A percentile compares a stretch with the other conserved stretches of the same genome.
Evolutionary conservation across 2,329 filamentous ascomycete species (phyloP).

Genomic region (Talaromyces albobiverticillius): DNA sequence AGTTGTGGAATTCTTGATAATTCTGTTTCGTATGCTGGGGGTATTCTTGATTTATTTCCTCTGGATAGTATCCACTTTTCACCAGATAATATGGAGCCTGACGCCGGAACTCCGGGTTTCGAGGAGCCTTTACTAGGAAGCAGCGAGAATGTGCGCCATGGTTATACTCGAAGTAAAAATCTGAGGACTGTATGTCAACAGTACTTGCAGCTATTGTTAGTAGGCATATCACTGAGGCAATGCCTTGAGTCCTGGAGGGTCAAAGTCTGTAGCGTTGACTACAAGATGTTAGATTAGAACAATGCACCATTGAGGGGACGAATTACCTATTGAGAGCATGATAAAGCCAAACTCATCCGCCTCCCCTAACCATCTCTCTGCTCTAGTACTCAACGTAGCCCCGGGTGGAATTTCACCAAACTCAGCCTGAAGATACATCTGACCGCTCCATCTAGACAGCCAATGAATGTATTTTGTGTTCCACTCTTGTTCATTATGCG

Average conservation of each 20-base stretch:
- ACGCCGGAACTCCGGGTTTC: too few species aligned
- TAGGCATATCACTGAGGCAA: neutral
- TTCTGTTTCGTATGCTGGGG: too few species aligned
- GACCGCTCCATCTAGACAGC: neutral
- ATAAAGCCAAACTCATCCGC: conserved; percentile 42
- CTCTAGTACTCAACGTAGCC: conserved; percentile 27
- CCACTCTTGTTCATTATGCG: conserved; percentile 32
- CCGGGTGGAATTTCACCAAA: conserved; percentile 21
- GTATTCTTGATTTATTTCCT: too few species aligned
- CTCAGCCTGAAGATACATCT: conserved; percentile 1
- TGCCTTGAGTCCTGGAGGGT: neutral
- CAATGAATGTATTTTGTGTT: conserved; percentile 21
- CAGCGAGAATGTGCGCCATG: too few species aligned
- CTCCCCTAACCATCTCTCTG: conserved; percentile 43
- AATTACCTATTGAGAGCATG: conserved; percentile 36
- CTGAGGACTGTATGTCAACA: too few species aligned
- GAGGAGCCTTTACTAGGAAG: too few species aligned
- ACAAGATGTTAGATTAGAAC: neutral
- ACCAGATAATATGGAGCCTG: too few species aligned
- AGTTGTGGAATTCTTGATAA: too few species aligned
- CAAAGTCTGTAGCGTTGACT: neutral
- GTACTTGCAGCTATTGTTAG: too few species aligned
- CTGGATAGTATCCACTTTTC: too few species aligned
- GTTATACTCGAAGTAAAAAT: too few species aligned
- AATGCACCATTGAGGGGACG: neutral